Conservation (phyloP, 208 protist species). For the Leishmania turanica region DNA sequence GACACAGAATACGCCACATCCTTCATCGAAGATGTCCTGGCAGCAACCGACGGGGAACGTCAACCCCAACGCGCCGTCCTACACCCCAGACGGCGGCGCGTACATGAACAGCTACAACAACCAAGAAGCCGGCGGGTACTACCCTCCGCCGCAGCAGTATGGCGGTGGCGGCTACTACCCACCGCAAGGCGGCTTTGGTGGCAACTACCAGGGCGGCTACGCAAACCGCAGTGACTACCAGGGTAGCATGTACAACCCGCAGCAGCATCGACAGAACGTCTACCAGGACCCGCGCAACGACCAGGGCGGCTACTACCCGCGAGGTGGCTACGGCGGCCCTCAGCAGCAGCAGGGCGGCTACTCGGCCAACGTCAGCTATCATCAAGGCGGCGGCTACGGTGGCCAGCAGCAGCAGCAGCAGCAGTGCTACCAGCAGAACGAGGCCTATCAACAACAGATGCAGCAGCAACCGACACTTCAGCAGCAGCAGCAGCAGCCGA, state of each 20-base stretch:
- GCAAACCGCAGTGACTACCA: constrained; percentile 5
- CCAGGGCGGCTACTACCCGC: constrained; percentile 23
- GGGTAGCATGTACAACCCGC: constrained; percentile 7
- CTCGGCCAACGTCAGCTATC: constrained; percentile 13
- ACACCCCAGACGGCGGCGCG: constrained; percentile 12
- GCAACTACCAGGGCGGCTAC: constrained; percentile 23
- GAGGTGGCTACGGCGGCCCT: constrained; percentile 15
- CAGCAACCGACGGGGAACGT: constrained; percentile 66
- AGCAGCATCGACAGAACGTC: constrained; percentile 10
- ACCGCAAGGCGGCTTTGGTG: neutral
- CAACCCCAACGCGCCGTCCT: constrained; percentile 46
- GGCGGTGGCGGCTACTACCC: constrained; percentile 40
- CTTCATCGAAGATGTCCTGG: constrained; percentile 58
- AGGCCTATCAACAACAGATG: constrained; percentile 22
- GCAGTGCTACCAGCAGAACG: constrained; percentile 12
- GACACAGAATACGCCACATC: neutral
- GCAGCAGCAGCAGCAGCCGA: neutral
- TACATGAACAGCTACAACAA: constrained; percentile 8
- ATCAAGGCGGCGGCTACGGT: constrained; percentile 18
- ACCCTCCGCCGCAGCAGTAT: constrained; percentile 24
- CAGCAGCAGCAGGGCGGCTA: constrained; percentile 15
- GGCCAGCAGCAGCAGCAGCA: constrained; percentile 18
- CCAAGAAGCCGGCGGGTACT: constrained; percentile 33
- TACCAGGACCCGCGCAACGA: constrained; percentile 20
- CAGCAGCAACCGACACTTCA: constrained; percentile 5